Conservation (phyloP, 257 asterid species). For the Ophiorrhiza pumila region DNA sequence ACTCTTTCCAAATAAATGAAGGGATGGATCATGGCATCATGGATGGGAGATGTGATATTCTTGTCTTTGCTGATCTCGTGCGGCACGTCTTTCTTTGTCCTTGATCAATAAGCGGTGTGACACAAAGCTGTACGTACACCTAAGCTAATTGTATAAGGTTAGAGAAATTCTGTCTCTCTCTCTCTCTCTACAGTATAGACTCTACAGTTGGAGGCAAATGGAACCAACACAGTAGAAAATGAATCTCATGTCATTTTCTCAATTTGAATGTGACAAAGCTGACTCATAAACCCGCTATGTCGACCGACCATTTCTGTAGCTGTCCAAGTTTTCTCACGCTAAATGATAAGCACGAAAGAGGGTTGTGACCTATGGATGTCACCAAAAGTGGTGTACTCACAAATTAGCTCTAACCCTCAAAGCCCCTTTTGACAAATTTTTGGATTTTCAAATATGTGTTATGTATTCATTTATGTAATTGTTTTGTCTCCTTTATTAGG, state of each 20-base stretch:
- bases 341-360: neutral
- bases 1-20: too few species aligned
- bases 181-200: too few species aligned
- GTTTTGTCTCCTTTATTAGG: too few species aligned
- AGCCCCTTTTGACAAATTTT: too few species aligned
- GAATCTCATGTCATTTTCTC: too few species aligned
- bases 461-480: too few species aligned
- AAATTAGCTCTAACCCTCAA: constrained; percentile 4
- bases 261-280: neutral
- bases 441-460: too few species aligned
- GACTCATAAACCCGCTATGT: constrained; percentile 13
- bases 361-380: neutral
- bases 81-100: neutral
- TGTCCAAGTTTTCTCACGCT: neutral
- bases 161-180: too few species aligned
- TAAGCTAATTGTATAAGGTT: too few species aligned
- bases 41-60: too few species aligned
- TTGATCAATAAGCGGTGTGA: neutral
- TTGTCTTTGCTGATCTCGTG: too few species aligned
- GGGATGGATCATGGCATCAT: too few species aligned
- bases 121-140: neutral
- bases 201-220: constrained; percentile 4
- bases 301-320: constrained; percentile 14
- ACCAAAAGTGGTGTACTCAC: neutral
- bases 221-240: neutral